Evolutionary conservation across 148 eudicot species (phyloP).

Genomic region (Silene conica): DNA sequence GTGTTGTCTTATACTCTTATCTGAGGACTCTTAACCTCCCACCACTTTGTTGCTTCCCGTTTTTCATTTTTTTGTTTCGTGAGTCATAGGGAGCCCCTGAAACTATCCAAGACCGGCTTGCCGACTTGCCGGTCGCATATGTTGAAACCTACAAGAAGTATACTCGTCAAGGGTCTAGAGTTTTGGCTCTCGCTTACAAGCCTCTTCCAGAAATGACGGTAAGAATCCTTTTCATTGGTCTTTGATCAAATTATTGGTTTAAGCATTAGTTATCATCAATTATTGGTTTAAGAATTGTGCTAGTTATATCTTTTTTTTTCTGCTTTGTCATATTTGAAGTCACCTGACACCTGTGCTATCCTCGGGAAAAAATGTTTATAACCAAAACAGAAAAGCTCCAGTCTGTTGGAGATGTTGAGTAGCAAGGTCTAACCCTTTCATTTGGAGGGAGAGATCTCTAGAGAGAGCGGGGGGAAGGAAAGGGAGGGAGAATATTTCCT

Average conservation of each 20-base stretch:
- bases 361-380: no score
- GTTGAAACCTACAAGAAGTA: slow-evolving; percentile 81
- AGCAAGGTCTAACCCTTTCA: no score
- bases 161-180: slow-evolving; percentile 97
- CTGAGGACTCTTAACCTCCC: background rate
- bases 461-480: no score
- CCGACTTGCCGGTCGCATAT: slow-evolving; percentile 67
- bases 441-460: no score
- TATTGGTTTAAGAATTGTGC: background rate
- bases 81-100: slow-evolving; percentile 89
- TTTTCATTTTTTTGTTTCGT: background rate
- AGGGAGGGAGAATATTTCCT: no score
- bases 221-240: slow-evolving; percentile 21
- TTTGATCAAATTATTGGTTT: background rate
- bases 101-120: slow-evolving; percentile 82
- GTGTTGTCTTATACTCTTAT: slow-evolving; percentile 1
- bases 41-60: background rate
- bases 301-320: background rate
- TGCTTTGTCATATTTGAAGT: no score
- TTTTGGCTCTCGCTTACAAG: slow-evolving; percentile 90
- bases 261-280: background rate
- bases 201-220: slow-evolving; percentile 93
- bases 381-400: no score
- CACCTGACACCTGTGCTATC: no score
- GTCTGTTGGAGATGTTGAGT: no score